Evolutionary conservation across 2,329 filamentous ascomycete genomes (phyloP).

Genomic region (Cytospora mali): DNA sequence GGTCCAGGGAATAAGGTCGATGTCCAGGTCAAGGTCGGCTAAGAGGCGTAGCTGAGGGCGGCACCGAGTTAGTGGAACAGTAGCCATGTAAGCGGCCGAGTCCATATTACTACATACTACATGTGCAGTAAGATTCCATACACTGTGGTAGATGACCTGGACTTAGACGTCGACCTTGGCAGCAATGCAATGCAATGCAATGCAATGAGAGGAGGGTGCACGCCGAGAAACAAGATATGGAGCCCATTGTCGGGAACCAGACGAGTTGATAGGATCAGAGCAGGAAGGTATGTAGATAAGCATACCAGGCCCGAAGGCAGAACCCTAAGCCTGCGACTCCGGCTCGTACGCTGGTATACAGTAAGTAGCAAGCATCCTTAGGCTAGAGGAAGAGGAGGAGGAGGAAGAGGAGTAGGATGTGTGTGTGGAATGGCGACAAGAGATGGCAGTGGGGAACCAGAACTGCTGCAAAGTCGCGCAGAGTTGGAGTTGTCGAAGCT

Average conservation of each 20-base stretch:
- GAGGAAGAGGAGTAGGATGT: no score
- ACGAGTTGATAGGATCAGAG: constrained; percentile 14
- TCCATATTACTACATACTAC: not conserved
- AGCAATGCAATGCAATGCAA: not conserved
- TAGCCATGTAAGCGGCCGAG: constrained; percentile 16
- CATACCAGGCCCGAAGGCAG: not conserved
- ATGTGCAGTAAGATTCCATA: not conserved
- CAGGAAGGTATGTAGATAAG: constrained; percentile 2
- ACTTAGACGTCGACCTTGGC: not conserved
- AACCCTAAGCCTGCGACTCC: constrained; percentile 11
- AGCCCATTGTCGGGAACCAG: not conserved
- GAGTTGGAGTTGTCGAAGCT: not conserved
- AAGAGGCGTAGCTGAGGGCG: constrained; percentile 6
- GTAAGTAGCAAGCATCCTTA: constrained; percentile 6
- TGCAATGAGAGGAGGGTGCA: not conserved
- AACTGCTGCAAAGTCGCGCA: not conserved
- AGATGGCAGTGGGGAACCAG: not conserved
- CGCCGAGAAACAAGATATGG: not conserved
- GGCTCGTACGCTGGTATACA: not conserved
- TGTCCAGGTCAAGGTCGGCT: not conserved
- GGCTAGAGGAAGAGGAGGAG: constrained; percentile 13
- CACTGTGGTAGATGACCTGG: not conserved
- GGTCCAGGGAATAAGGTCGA: not conserved
- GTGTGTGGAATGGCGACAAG: no score
- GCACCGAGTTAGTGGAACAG: constrained; percentile 21